Base-by-base conservation (phyloP, 306 rosid species). In the Begonia loranthoides region DNA sequence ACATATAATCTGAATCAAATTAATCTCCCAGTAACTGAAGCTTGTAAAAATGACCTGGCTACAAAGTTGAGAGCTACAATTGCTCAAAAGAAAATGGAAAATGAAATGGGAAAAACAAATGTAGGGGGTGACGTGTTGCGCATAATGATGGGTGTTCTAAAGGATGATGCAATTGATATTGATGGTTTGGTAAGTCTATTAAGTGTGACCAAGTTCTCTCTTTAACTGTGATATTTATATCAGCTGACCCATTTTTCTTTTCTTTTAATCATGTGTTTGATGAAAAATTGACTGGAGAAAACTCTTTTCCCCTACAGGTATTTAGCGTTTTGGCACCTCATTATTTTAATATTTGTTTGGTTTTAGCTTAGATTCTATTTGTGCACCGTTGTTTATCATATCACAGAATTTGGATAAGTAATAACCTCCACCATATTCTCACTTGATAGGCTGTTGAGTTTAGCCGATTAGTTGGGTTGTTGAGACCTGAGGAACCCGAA, bases 291-390 rank as follows among this genome's bases (percentile, higher is more conserved):
- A 76, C 94, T 0, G 99, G 95, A 69, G 99, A 92, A 61, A 92
- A 80, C 71, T 75, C 80, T 55, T 90, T 70, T 45, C 99, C 93
- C 21, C 67, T 90, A 51, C 99, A 80, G 96, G 99, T 92, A 82
- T 59, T 54, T 34, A 44, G 55, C 49, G 34, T 56, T 48, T 44
- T 28, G 28, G 28, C 3, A 22, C 3, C 4, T 22, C 28, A 2
- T 4, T 22, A 4, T 22, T 41, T 10, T 9, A 41, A 13, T 5
- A 28, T 48, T 34, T 58, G 15, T 46, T 8, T 15, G 24, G 63
- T 47, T 46, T 45, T 57, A 15, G 9, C 15, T 28, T 12, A 11
- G 34, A 39, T 39, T 39, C 43, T 10, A 10, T 5, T 17, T 41
- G 39, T 43, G 39, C 45, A n/a, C 45, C 22, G 13, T 48, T 19